Evolutionary conservation across 2,329 filamentous ascomycete species (phyloP), one percentile per base, ranked within the genome.

Genomic region (Aspergillus sp.): DNA sequence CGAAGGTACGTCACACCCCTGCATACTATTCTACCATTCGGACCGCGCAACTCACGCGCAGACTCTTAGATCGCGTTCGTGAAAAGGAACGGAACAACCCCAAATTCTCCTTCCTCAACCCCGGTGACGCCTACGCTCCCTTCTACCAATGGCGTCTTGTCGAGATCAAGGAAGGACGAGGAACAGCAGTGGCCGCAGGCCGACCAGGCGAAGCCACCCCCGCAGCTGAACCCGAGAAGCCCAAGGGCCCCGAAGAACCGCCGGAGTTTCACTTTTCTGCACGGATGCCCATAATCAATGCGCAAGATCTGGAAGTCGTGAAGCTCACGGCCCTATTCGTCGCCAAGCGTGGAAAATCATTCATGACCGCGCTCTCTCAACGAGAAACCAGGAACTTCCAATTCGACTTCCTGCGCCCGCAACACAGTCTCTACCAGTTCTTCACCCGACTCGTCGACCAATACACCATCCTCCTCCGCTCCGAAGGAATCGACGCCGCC

Each of bases 361-460:
- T 95, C 79, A 91, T 97, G 86, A 97, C 92, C 21, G 86, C 89
- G 57, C 81, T 99, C 64, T 91, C 91, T 23, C 94, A 97, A 78
- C 87, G 91, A 66, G 94, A 99, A 80, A 85, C 90, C 17, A 86
- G 90, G 71, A 98, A 97, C 77, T 92, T 89, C 67, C 94, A 99
- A 74, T 99, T 98, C 76, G 92, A 97, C 77, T 99, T 99, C 73
- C 83, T 99, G 56, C 89, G 94, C 57, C 92, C 93, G 15, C 96
- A 97, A 71, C 95, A 99, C 81, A 97, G 91, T 71, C 89, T 97
- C 64, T 92, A 98, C 80, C 93, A 94, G 75, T 98, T 95, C 80
- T 98, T 97, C 78, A 91, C 92, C 68, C 87, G 93, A 65, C 84
- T 97, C 61, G 88, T 97, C 62, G 94, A 98, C 68, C 95, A 99